These are phyloP conservation scores for Aphanomyces astaci DNA, from an alignment of 352 stramenopile species.

Conservation along the genomic window DNA sequence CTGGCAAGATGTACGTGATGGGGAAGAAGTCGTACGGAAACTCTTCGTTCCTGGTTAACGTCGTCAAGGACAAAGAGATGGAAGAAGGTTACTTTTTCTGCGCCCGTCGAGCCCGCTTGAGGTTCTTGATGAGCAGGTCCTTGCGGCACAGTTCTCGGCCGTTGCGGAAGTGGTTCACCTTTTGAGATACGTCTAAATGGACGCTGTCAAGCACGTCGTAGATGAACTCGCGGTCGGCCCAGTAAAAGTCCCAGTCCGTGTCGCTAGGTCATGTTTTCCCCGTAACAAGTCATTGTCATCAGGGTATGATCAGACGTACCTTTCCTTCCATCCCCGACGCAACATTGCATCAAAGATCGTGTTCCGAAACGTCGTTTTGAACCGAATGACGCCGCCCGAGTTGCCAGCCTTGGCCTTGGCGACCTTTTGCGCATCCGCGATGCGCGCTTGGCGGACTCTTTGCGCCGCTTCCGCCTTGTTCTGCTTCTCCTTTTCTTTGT, in stretches of 20 bases:
- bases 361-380: constrained; percentile 88
- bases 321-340: constrained; percentile 85
- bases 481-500: constrained; percentile 19
- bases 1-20: constrained; percentile 89
- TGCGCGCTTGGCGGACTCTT: constrained; percentile 10
- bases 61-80: too few relatives aligned
- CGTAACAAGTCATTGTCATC: not conserved
- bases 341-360: constrained; percentile 89
- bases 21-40: constrained; percentile 86
- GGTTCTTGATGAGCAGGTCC: constrained; percentile 93
- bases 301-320: constrained; percentile 28
- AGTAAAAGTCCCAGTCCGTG: constrained; percentile 87
- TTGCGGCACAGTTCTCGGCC: constrained; percentile 86
- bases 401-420: constrained; percentile 1
- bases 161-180: constrained; percentile 90
- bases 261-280: constrained; percentile 31
- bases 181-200: constrained; percentile 71
- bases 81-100: constrained; percentile 22
- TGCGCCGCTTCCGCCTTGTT: constrained; percentile 3
- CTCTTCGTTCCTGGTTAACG: constrained; percentile 12
- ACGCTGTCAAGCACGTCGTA: constrained; percentile 87
- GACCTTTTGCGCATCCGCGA: not conserved
- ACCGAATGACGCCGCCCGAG: constrained; percentile 42
- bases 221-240: constrained; percentile 85
- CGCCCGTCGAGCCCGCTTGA: constrained; percentile 59